A percentile compares a stretch with the other conserved stretches of the same genome.
phyloP scores from a whole-genome alignment of 768 basidiomycete species.

The Favolaschia claudopus region DNA sequence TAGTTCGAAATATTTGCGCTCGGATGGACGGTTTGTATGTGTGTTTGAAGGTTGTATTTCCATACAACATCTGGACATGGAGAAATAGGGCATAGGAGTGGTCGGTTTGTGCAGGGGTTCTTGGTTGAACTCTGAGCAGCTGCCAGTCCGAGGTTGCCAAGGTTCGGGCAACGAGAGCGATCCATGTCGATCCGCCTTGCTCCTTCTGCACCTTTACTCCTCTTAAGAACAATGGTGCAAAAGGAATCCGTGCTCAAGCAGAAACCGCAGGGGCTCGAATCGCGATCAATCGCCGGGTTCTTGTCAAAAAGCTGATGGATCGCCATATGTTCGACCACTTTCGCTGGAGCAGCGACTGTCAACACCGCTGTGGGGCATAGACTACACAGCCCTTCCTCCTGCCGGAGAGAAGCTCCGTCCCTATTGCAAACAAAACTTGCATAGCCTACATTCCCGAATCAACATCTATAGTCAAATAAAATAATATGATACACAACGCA shows the following conservation, averaged over 20 bases:
- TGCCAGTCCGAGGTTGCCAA: not conserved
- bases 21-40: not conserved
- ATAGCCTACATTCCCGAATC: too few relatives aligned
- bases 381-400: not conserved
- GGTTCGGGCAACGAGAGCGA: not conserved
- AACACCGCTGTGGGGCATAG: not conserved
- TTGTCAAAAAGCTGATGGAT: constrained; percentile 1
- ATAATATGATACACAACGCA: too few relatives aligned
- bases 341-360: not conserved
- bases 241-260: not conserved
- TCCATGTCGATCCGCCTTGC: not conserved
- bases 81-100: too few relatives aligned
- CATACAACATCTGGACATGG: too few relatives aligned
- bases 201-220: not conserved
- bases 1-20: not conserved
- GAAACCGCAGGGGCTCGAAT: not conserved
- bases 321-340: constrained; percentile 2
- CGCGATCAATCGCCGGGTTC: not conserved
- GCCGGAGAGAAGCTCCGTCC: not conserved
- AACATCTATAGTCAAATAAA: too few relatives aligned
- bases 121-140: too few relatives aligned
- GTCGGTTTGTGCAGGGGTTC: too few relatives aligned
- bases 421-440: constrained; percentile 6
- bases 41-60: too few relatives aligned
- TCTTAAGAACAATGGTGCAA: not conserved